Percentiles rank a stretch among this genome's conserved stretches.
phyloP scores from a whole-genome alignment of 2,329 filamentous ascomycete genomes.

The Aulographum hederae region DNA sequence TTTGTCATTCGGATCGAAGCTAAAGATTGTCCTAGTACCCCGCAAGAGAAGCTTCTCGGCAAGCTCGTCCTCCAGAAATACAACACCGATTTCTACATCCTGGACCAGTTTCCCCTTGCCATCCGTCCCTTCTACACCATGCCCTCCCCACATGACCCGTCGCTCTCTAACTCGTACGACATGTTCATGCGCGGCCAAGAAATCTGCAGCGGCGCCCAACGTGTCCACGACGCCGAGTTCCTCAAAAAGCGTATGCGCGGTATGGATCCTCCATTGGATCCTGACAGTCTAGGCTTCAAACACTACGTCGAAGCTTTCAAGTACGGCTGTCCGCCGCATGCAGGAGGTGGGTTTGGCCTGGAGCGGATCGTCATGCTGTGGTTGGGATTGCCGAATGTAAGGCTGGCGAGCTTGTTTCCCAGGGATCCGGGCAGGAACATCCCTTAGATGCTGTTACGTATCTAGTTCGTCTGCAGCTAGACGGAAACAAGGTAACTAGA shows the following conservation, averaged over 20 bases:
- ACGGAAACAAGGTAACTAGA: too few relatives aligned
- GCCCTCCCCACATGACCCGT: constrained; percentile 27
- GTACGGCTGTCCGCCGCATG: constrained; percentile 44
- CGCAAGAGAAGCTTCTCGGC: constrained; percentile 78
- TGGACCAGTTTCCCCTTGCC: constrained; percentile 86
- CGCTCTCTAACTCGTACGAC: constrained; percentile 45
- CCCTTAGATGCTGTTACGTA: constrained; percentile 15
- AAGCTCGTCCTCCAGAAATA: constrained; percentile 74
- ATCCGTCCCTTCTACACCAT: constrained; percentile 89
- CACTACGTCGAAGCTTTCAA: constrained; percentile 47
- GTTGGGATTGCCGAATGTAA: constrained; percentile 44
- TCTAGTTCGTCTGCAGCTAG: too few relatives aligned
- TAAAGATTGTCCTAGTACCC: constrained; percentile 33
- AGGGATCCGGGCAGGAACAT: constrained; percentile 39
- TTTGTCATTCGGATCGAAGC: neutral
- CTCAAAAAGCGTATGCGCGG: constrained; percentile 38
- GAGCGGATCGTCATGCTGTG: constrained; percentile 51
- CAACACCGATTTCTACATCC: constrained; percentile 87
- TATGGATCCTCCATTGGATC: constrained; percentile 38
- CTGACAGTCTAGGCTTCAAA: constrained; percentile 38
- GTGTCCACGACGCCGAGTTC: constrained; percentile 43
- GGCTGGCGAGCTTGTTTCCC: constrained; percentile 44
- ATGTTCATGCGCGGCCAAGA: constrained; percentile 57
- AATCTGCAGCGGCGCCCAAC: constrained; percentile 49
- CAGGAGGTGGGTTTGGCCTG: constrained; percentile 45